Evolutionary conservation across 129 eudicot genomes (phyloP).

Genomic region (Tagetes erecta): DNA sequence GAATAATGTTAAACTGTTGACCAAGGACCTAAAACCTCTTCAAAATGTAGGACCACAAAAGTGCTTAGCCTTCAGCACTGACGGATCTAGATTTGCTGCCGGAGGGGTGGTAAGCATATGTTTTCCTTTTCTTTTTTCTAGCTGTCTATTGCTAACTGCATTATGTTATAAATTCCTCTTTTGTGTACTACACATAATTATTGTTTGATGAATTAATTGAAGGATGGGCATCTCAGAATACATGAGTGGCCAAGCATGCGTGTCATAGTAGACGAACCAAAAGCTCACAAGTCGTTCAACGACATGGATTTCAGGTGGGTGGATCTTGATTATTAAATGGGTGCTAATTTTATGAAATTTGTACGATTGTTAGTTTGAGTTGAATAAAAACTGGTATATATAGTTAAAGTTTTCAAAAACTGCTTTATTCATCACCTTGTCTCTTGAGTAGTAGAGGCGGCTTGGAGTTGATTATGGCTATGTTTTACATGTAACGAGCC

Average conservation of each 20-base stretch:
- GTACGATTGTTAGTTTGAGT: background rate
- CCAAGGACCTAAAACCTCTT: conserved; percentile 60
- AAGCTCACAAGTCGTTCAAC: conserved; percentile 82
- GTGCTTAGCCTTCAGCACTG: conserved; percentile 85
- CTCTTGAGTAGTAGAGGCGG: conserved; percentile 10
- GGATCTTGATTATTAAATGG: conserved; percentile 7
- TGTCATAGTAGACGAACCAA: conserved; percentile 72
- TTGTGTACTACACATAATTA: conserved; percentile 2
- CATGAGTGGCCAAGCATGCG: conserved; percentile 98
- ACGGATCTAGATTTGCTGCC: conserved; percentile 85
- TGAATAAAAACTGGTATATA: background rate
- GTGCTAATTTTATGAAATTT: conserved; percentile 2
- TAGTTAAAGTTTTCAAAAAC: background rate
- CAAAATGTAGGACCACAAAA: conserved; percentile 76
- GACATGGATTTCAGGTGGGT: conserved; percentile 95
- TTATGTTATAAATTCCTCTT: conserved; percentile 9
- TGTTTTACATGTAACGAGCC: background rate
- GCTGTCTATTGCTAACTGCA: background rate
- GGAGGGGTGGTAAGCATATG: conserved; percentile 80
- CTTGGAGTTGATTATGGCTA: background rate
- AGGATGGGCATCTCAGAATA: conserved; percentile 97
- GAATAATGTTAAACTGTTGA: conserved; percentile 44
- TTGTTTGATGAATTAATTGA: conserved; percentile 35
- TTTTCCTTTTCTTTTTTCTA: background rate
- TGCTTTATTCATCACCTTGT: background rate